Evolutionary conservation across 257 asterid species (phyloP).

Genomic region (Plectranthus barbatus): DNA sequence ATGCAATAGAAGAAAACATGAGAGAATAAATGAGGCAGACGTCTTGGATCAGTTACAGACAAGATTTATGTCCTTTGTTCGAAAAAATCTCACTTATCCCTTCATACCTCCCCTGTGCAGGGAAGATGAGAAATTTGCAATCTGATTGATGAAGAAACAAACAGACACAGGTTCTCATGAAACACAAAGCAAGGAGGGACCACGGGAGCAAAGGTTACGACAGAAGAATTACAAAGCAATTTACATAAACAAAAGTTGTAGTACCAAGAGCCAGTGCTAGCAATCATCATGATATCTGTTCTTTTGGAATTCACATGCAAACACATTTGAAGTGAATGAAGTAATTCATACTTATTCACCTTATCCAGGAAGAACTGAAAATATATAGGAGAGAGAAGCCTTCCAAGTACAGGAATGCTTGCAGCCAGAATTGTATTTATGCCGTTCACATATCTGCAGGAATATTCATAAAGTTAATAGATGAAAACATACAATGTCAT

Average conservation of each 20-base stretch:
- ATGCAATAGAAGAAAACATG: neutral
- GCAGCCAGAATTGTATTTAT: slow-evolving; percentile 69
- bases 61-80: neutral
- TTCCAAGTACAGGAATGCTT: slow-evolving; percentile 95
- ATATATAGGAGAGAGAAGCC: slow-evolving; percentile 84
- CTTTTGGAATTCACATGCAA: neutral
- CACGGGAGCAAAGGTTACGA: neutral
- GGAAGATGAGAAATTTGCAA: neutral
- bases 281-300: neutral
- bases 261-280: neutral
- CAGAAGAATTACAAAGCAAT: neutral
- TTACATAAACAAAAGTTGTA: slow-evolving; percentile 2
- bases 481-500: slow-evolving; percentile 4
- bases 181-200: neutral
- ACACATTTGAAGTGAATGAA: neutral
- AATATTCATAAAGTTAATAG: slow-evolving; percentile 23
- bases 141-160: neutral
- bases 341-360: slow-evolving; percentile 22
- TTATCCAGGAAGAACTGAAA: slow-evolving; percentile 95
- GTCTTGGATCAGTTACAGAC: slow-evolving; percentile 6
- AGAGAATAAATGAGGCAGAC: neutral
- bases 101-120: neutral
- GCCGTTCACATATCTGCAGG: slow-evolving; percentile 86
- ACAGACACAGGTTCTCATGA: neutral
- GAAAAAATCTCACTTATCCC: neutral